Evolutionary conservation across 176 grass and related monocot species (phyloP).

Genomic region (Paspalum notatum): DNA sequence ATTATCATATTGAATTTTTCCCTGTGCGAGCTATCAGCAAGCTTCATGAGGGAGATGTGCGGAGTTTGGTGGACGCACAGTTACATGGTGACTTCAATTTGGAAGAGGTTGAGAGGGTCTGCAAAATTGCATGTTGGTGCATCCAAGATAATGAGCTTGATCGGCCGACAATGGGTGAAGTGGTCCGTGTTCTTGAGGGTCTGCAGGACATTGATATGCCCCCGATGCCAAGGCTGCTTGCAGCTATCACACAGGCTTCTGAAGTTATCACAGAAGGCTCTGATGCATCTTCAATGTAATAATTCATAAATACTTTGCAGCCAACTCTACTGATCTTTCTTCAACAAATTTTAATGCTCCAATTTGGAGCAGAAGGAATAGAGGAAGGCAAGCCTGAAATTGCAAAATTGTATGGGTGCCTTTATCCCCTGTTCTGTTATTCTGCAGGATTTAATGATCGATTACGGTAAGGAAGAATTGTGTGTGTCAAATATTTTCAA

Average conservation of each 20-base stretch:
- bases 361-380: neutral
- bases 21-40: constrained; percentile 47
- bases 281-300: constrained; percentile 7
- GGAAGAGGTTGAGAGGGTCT: constrained; percentile 43
- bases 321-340: neutral
- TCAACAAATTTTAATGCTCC: neutral
- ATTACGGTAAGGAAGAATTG: neutral
- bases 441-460: neutral
- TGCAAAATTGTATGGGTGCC: neutral
- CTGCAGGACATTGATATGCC: constrained; percentile 48
- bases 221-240: constrained; percentile 45
- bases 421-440: neutral
- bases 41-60: constrained; percentile 37
- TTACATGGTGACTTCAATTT: constrained; percentile 42
- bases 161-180: constrained; percentile 56
- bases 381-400: neutral
- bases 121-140: constrained; percentile 60
- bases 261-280: constrained; percentile 20
- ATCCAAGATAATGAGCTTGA: constrained; percentile 53
- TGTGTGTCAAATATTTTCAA: neutral
- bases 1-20: constrained; percentile 38
- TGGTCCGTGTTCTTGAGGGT: constrained; percentile 54
- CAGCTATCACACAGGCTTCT: constrained; percentile 38
- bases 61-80: constrained; percentile 44
- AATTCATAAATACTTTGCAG: neutral